Evolutionary conservation across 2,329 filamentous ascomycete genomes (phyloP), one percentile per base, ranked within the genome.

Genomic region (Mycosphaerella arachidis): DNA sequence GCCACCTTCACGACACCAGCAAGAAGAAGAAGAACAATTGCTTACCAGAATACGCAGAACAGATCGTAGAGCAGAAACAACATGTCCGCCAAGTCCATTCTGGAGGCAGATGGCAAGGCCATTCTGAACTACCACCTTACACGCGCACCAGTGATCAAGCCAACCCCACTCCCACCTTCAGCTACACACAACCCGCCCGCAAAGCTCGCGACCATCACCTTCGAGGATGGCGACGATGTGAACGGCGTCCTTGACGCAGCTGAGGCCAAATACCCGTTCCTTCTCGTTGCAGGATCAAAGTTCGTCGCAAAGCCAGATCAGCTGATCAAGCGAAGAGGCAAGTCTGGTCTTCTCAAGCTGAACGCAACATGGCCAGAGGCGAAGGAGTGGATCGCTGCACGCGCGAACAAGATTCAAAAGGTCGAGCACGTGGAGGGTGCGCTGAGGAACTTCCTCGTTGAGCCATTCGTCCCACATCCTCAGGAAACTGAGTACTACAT

Each of bases 51-150:
- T 35, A 51, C 50, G 33, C 31, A 56, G 46, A 51, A 51, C 37
- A 57, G 46, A n/a, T 16, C 33, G n/a, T 52, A 27, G 50, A 40
- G 16, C 33, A 33, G 37, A 20, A 43, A 61, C 78, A 84, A 74
- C 74, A 95, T 95, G 91, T 92, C 91, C 77, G 91, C 94, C 79
- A 99, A 99, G 83, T 90, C 93, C 70, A 97, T 99, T 77, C 82
- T 90, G 84, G 94, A 99, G 85, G 93, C 93, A 84, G 94, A 99
- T 83, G 94, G 94, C 86, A 99, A 99, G 90, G 94, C 94, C 86
- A 97, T 99, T 84, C 86, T 99, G 86, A 97, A 97, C 90, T 99
- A 97, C 86, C 94, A 97, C 85, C 92, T 99, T 81, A 97, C 94
- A 72, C 90, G 94, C 77, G 91, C 94, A 71, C 88, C 92, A 68